Base-by-base conservation (phyloP, 495 filamentous ascomycete genomes). In the Apiosordaria backusii region DNA sequence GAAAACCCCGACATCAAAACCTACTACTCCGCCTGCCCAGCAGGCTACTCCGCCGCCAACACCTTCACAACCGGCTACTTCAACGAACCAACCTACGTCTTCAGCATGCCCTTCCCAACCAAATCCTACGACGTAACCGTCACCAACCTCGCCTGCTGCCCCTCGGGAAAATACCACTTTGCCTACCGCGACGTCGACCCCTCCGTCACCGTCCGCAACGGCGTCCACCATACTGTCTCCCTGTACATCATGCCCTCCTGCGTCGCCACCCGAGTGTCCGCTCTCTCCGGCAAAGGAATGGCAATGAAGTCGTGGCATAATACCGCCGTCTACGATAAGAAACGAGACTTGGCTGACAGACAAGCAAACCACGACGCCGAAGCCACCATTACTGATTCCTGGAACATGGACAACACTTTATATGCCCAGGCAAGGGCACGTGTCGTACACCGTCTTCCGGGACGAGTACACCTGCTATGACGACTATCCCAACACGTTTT, bases 71-170 rank as follows among this genome's bases (percentile, higher is more conserved):
- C 52, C 18, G 22, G n/a, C n/a, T n/a, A 2, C 13, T 55, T 55
- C 22, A 13, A 55, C 52, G 9, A 15, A 7, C 52, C 52, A 21
- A 55, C 52, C 52, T 55, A 0, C 52, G 52, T 23, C 52, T 55
- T 21, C 52, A 55, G 22, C 52, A 18, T 15, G n/a, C 52, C 52
- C 52, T 55, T n/a, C 19, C 52, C 52, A 13, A 55, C 52, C 4
- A 55, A 55, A 22, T 19, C 52, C 52, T 55, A 55, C 52, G 52
- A 55, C 52, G 52, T 55, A 22, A 55, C 52, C 52, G 19, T n/a
- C 52, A 55, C 52, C 4, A n/a, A n/a, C 52, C n/a, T 55, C 15
- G n/a, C n/a, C 52, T 55, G 52, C 52, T 55, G 52, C 52, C 52
- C 52, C 22, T 55, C 52, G n/a, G 52, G 52, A 10, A 23, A 23